Evolutionary conservation across 352 stramenopile genomes (phyloP).

Genomic region (Pythium sukuiense): DNA sequence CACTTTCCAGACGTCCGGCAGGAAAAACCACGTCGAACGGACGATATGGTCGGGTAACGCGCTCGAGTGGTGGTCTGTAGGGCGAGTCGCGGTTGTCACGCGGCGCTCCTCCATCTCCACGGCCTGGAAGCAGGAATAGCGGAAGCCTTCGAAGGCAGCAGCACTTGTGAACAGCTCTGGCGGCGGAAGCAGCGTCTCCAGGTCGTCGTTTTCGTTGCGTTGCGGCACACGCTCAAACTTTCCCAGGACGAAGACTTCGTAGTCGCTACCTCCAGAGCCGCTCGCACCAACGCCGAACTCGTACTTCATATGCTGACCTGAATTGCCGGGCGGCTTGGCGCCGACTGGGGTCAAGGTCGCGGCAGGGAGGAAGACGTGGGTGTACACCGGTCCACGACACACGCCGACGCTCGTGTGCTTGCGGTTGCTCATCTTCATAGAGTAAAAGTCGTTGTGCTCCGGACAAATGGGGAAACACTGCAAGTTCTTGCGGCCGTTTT

Average conservation of each 20-base stretch:
- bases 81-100: slow-evolving; percentile 21
- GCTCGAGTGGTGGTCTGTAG: slow-evolving; percentile 15
- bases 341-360: slow-evolving; percentile 26
- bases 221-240: slow-evolving; percentile 81
- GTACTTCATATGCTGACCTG: slow-evolving; percentile 64
- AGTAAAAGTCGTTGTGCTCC: slow-evolving; percentile 89
- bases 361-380: slow-evolving; percentile 54
- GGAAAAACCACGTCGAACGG: slow-evolving; percentile 83
- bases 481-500: slow-evolving; percentile 89
- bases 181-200: slow-evolving; percentile 43
- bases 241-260: slow-evolving; percentile 73
- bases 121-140: slow-evolving; percentile 78
- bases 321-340: slow-evolving; percentile 10
- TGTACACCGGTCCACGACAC: slow-evolving; percentile 79
- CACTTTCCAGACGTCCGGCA: slow-evolving; percentile 88
- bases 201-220: slow-evolving; percentile 47
- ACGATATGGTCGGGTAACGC: slow-evolving; percentile 27
- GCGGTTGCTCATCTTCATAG: slow-evolving; percentile 89
- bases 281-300: slow-evolving; percentile 40
- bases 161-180: slow-evolving; percentile 42
- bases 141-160: slow-evolving; percentile 68
- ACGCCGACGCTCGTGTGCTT: slow-evolving; percentile 86
- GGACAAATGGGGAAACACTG: slow-evolving; percentile 88
- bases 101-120: slow-evolving; percentile 80
- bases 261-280: slow-evolving; percentile 38